Evolutionary conservation across 805 yeast species (phyloP), one percentile per base, ranked within the genome.

Genomic region (Barnettozyma sucrosica): DNA sequence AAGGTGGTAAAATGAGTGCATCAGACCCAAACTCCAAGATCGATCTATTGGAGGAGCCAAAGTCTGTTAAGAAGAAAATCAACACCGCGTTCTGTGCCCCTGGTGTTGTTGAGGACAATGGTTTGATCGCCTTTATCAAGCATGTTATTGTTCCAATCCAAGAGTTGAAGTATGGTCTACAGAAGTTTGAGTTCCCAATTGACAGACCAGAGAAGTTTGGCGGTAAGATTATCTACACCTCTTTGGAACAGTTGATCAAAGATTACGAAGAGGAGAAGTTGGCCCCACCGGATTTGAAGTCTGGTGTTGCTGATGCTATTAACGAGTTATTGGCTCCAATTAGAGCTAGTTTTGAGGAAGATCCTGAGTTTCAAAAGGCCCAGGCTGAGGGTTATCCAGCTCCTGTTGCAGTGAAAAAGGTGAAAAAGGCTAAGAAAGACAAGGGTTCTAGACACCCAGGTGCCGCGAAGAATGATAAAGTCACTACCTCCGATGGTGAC

Each of bases 1-100:
- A 90, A 70, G 97, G 98, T 59, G 99, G 95, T 61, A 93, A 93
- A 66, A 93, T 93, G 99, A 88, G 97, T 59, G 97, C 99, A 2
- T 88, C 97, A 32, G 99, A 93, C 71, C 97, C 99, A 59, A 93
- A 89, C 75, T 90, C 98, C 48, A 93, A 93, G 71, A 89, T 93
- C 54, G 99, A 93, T 63, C 67, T 93, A 33, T 70, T 90, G 51
- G 99, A 93, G 67, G 92, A 85, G 42, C 95, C 97, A 57, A 85
- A 85, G 63, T 68, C 71, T 28, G 93, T 93, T 48, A 85, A 81
- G 70, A 92, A 92, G 82, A 93, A 93, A 77, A 81, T 93, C 58
- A 80, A 81, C 58, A 78, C 86, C 61, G 99, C 99, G 2, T 92
- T 77, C 74, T 93, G 97, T 72, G 90, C 96, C 21, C 97, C 98